Evolutionary conservation across 805 yeast species (phyloP).

Genomic region (Candida stauntonica): DNA sequence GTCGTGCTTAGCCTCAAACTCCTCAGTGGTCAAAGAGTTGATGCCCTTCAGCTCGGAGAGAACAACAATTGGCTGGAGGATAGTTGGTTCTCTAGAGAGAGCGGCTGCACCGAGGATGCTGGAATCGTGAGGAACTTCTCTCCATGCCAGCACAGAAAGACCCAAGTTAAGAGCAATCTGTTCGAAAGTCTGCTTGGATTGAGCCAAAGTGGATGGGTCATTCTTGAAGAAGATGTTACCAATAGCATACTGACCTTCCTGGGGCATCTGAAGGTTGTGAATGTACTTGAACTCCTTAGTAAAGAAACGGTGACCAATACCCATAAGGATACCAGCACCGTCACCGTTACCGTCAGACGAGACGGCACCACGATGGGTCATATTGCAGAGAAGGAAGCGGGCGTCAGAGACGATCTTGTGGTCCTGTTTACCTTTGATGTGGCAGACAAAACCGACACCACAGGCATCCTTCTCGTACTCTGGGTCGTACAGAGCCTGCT

Average conservation of each 20-base stretch:
- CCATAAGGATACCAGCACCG: constrained; percentile 96
- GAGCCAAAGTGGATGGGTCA: constrained; percentile 61
- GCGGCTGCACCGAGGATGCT: constrained; percentile 94
- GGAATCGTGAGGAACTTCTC: constrained; percentile 93
- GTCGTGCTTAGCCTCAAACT: constrained; percentile 51
- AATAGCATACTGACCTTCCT: constrained; percentile 83
- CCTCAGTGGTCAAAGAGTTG: constrained; percentile 38
- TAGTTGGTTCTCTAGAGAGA: constrained; percentile 83
- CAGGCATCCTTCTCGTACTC: constrained; percentile 94
- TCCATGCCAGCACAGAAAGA: constrained; percentile 87
- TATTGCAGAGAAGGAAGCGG: constrained; percentile 79
- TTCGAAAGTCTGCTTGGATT: constrained; percentile 75
- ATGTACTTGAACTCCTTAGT: constrained; percentile 75
- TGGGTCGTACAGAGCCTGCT: constrained; percentile 91
- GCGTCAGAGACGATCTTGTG: constrained; percentile 96
- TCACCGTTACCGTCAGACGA: constrained; percentile 97
- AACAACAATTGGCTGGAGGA: constrained; percentile 91
- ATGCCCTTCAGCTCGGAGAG: constrained; percentile 45
- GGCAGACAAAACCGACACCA: constrained; percentile 97
- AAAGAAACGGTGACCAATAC: constrained; percentile 88
- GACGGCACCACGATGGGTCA: constrained; percentile 99
- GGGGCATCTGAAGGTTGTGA: constrained; percentile 65
- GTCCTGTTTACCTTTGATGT: constrained; percentile 80
- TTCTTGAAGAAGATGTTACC: constrained; percentile 94
- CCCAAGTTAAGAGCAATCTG: constrained; percentile 72